Percentiles rank a stretch among this genome's conserved stretches.
Evolutionary conservation across 306 rosid species (phyloP).

Genomic region (Purshia tridentata): DNA sequence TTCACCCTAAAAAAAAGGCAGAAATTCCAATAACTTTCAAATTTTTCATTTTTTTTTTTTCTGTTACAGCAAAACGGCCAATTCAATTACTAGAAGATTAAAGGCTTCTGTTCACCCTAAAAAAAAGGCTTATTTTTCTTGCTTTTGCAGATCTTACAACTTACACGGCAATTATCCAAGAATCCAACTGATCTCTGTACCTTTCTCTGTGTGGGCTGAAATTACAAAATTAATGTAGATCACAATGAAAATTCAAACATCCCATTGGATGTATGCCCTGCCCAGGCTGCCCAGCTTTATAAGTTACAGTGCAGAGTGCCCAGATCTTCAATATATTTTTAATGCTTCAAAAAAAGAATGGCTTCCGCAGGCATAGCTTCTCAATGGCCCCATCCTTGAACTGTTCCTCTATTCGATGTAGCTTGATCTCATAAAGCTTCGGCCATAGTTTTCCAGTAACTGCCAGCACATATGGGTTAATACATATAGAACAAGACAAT

Average conservation of each 20-base stretch:
- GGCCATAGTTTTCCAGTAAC: conserved; percentile 98
- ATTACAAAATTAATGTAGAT: background rate
- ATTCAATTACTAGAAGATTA: background rate
- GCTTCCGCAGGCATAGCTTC: conserved; percentile 56
- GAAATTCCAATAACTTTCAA: background rate
- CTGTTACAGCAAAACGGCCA: background rate
- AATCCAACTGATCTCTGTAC: background rate
- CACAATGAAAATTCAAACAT: background rate
- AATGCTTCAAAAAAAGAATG: conserved; percentile 37
- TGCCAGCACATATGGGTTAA: conserved; percentile 34
- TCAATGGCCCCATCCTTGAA: conserved; percentile 38
- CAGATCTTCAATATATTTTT: background rate
- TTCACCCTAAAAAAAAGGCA: too few species aligned
- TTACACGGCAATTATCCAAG: background rate
- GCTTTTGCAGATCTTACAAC: background rate
- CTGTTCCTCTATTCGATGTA: conserved; percentile 38
- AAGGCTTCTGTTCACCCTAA: background rate
- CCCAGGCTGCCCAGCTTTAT: background rate
- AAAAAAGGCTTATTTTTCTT: background rate
- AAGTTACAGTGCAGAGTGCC: background rate
- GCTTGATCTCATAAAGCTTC: conserved; percentile 68
- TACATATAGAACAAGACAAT: background rate
- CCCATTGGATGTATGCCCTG: background rate
- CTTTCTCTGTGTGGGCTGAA: background rate
- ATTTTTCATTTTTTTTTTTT: background rate